Evolutionary conservation across 1,139 yeast genomes (phyloP).

Genomic region (Magnusiomyces magnusii): DNA sequence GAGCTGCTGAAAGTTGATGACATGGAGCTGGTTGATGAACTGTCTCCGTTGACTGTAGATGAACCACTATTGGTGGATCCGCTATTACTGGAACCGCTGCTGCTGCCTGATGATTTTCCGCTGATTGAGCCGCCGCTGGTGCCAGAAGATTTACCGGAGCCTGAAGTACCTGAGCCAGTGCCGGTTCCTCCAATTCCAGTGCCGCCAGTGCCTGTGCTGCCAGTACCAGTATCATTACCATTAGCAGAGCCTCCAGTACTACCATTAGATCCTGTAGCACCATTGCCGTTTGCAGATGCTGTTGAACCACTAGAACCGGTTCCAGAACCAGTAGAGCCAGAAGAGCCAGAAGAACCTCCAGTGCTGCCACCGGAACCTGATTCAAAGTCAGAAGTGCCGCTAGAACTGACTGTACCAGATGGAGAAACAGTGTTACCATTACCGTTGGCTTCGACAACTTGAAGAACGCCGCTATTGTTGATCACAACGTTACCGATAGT

Average conservation of each 20-base stretch:
- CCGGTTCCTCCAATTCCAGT: too few species aligned
- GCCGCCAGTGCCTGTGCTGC: not conserved
- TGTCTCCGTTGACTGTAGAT: not conserved
- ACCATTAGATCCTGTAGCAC: not conserved
- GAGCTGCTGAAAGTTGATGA: not conserved
- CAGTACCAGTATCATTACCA: not conserved
- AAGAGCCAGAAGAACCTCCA: not conserved
- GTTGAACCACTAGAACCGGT: too few species aligned
- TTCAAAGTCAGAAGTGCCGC: not conserved
- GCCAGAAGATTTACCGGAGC: too few species aligned
- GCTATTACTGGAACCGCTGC: not conserved
- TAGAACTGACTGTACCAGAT: not conserved
- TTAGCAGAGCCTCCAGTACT: not conserved
- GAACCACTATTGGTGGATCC: not conserved
- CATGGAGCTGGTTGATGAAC: not conserved
- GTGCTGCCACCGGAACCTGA: not conserved
- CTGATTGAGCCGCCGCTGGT: too few species aligned
- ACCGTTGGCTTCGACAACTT: not conserved
- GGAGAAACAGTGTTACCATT: not conserved
- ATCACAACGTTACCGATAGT: not conserved
- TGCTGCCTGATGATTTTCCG: too few species aligned
- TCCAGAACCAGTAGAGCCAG: not conserved
- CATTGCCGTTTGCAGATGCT: too few species aligned
- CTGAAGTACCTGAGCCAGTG: too few species aligned
- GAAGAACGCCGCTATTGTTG: not conserved